Conservation (phyloP, 2,329 filamentous ascomycete species). For the Arthroderma sp. region DNA sequence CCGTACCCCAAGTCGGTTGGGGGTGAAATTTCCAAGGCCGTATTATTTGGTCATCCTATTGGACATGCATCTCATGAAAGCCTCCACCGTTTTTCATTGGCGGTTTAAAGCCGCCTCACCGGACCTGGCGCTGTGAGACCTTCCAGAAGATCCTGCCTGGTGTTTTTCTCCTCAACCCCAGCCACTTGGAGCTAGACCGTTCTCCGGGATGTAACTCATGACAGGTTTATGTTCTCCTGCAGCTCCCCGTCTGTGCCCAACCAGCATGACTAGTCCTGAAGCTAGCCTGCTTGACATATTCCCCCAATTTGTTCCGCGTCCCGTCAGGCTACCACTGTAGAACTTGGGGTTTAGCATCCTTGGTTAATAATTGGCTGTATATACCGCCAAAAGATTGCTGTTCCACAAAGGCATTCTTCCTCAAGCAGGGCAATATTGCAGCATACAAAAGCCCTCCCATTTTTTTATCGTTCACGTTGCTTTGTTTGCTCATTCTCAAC, state of each 20-base stretch:
- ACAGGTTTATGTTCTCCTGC: conserved; percentile 12
- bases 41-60: background rate
- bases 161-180: conserved; percentile 2
- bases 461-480: conserved; percentile 11
- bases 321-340: conserved; percentile 19
- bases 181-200: conserved; percentile 9
- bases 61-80: background rate
- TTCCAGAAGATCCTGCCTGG: conserved; percentile 13
- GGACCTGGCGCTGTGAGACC: conserved; percentile 4
- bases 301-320: conserved; percentile 13
- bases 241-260: conserved; percentile 14
- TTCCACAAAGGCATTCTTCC: conserved; percentile 23
- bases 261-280: conserved; percentile 10
- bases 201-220: conserved; percentile 14
- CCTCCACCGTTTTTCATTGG: background rate
- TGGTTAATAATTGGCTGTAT: conserved; percentile 22
- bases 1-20: background rate
- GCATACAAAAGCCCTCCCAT: conserved; percentile 5
- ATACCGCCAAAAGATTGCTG: conserved; percentile 20
- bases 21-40: background rate
- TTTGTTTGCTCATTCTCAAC: conserved; percentile 18
- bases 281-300: conserved; percentile 17
- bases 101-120: background rate
- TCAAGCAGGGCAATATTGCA: conserved; percentile 16
- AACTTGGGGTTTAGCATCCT: conserved; percentile 19